Conservation (phyloP, 1,139 yeast genomes). For the Kurtzmaniella quercitrusa region DNA sequence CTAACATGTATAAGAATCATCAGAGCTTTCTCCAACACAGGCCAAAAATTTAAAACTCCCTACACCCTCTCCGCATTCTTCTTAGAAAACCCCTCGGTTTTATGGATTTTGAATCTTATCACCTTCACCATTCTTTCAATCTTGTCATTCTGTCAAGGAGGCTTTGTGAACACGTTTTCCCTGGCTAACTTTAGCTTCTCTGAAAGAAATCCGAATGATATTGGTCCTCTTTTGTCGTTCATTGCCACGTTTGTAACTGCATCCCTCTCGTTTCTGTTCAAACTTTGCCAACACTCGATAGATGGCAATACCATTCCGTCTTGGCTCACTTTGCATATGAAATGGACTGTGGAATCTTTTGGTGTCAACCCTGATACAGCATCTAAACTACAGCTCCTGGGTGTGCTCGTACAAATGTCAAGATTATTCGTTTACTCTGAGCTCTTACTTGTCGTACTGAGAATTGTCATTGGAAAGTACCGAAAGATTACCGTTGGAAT, state of each 20-base stretch:
- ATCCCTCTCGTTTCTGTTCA: slow-evolving; percentile 49
- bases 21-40: slow-evolving; percentile 88
- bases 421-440: slow-evolving; percentile 21
- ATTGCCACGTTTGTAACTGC: slow-evolving; percentile 34
- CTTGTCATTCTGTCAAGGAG: slow-evolving; percentile 27
- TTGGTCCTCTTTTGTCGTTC: slow-evolving; percentile 32
- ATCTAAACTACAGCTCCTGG: slow-evolving; percentile 23
- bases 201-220: slow-evolving; percentile 13
- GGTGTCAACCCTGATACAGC: slow-evolving; percentile 13
- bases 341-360: slow-evolving; percentile 26
- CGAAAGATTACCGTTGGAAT: slow-evolving; percentile 21
- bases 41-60: slow-evolving; percentile 65
- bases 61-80: slow-evolving; percentile 46
- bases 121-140: slow-evolving; percentile 31
- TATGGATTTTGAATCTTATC: slow-evolving; percentile 48
- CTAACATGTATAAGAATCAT: slow-evolving; percentile 51
- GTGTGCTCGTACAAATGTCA: slow-evolving; percentile 25
- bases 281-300: slow-evolving; percentile 49
- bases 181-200: slow-evolving; percentile 6
- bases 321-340: slow-evolving; percentile 26
- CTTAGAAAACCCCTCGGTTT: slow-evolving; percentile 24
- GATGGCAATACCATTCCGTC: slow-evolving; percentile 52
- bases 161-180: slow-evolving; percentile 13
- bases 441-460: slow-evolving; percentile 15
- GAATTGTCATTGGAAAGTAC: slow-evolving; percentile 24